A percentile compares a stretch with the other conserved stretches of the same genome.
These are phyloP conservation scores for Globisporangium cystogenes DNA, from an alignment of 352 stramenopile species.

Conservation along the genomic window DNA sequence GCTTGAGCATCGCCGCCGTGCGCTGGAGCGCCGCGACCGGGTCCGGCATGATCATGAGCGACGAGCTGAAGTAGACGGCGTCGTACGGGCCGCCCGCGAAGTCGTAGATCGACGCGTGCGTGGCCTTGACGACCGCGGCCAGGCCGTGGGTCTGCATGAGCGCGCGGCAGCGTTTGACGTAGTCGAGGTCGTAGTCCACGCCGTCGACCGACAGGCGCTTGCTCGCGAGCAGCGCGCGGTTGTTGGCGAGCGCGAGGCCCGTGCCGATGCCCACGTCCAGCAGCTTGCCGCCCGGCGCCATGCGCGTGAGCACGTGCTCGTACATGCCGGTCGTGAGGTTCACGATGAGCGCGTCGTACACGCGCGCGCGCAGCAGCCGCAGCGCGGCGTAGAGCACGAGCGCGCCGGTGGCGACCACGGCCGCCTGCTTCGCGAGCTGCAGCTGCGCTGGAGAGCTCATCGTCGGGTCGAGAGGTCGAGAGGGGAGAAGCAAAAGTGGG, in stretches of 20 bases:
- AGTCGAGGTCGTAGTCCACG: constrained; percentile 88
- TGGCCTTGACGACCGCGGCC: constrained; percentile 41
- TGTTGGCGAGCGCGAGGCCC: constrained; percentile 59
- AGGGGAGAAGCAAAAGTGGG: neutral
- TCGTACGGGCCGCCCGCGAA: constrained; percentile 66
- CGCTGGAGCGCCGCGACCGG: constrained; percentile 74
- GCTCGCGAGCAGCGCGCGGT: constrained; percentile 44
- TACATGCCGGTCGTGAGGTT: constrained; percentile 90
- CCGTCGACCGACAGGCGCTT: constrained; percentile 81
- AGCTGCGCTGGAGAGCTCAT: constrained; percentile 7
- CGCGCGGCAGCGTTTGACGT: constrained; percentile 64
- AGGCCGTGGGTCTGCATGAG: constrained; percentile 41
- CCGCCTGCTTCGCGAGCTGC: constrained; percentile 12
- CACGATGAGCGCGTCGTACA: constrained; percentile 89
- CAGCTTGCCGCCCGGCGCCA: constrained; percentile 49
- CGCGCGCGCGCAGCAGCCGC: constrained; percentile 52
- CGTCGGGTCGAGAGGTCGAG: too few species aligned
- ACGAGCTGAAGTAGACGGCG: constrained; percentile 90
- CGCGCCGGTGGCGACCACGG: constrained; percentile 14
- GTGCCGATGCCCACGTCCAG: constrained; percentile 91
- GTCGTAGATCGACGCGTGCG: constrained; percentile 84
- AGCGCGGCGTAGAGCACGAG: constrained; percentile 43
- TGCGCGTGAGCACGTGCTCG: constrained; percentile 56
- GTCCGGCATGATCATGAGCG: constrained; percentile 90
- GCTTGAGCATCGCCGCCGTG: constrained; percentile 52